phyloP scores from a whole-genome alignment of 331 rosid species.

The Phaseolus coccineus region DNA sequence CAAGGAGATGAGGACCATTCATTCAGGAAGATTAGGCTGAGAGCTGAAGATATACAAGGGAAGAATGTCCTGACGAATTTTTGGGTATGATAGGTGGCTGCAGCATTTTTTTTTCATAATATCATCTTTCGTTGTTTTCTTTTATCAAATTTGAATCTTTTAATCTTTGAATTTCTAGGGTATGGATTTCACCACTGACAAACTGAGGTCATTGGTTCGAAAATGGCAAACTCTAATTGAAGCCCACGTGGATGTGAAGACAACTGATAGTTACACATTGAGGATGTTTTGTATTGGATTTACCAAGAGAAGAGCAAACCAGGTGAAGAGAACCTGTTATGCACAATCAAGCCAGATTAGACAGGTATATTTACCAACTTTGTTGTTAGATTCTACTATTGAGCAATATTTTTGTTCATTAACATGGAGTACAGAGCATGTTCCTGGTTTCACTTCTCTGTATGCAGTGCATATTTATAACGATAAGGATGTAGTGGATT shows the following conservation, averaged over 20 bases:
- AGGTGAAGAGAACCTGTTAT: constrained; percentile 91
- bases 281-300: constrained; percentile 97
- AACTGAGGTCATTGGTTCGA: constrained; percentile 85
- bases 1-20: constrained; percentile 93
- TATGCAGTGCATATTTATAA: neutral
- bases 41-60: constrained; percentile 97
- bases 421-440: no score
- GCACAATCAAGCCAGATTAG: constrained; percentile 91
- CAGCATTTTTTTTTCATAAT: no score
- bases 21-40: constrained; percentile 89
- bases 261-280: constrained; percentile 78
- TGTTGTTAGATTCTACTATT: neutral
- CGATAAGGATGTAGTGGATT: neutral
- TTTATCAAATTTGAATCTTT: neutral
- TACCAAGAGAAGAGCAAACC: constrained; percentile 82
- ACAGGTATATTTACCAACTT: constrained; percentile 56
- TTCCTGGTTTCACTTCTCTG: neutral
- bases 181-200: constrained; percentile 89
- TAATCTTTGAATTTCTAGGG: constrained; percentile 55
- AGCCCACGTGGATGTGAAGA: constrained; percentile 94
- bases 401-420: neutral
- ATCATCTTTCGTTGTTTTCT: neutral
- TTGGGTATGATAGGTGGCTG: constrained; percentile 64
- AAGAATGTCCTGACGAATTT: constrained; percentile 87
- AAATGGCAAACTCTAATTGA: constrained; percentile 94